These are phyloP conservation scores for Chloromonas sp. DNA, from an alignment of 163 green algal species.

Conservation along the genomic window DNA sequence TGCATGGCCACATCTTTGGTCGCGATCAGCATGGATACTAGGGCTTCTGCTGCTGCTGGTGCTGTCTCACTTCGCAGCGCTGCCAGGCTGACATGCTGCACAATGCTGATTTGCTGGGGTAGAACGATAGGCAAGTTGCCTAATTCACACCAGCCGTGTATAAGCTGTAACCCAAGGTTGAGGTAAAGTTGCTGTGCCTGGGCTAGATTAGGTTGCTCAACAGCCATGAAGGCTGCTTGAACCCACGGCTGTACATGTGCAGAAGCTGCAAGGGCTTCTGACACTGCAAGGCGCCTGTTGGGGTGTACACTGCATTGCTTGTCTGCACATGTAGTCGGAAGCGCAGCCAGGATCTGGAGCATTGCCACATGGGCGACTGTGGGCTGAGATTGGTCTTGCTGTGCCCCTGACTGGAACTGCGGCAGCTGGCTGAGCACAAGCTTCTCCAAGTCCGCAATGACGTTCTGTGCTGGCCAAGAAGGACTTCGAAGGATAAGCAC, in stretches of 20 bases:
- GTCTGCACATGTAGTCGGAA: conserved; percentile 21
- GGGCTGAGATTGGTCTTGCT: background rate
- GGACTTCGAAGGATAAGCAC: conserved; percentile 26
- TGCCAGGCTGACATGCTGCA: conserved; percentile 10
- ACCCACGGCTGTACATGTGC: background rate
- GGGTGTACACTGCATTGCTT: conserved; percentile 16
- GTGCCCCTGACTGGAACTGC: conserved; percentile 12
- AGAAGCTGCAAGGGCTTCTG: background rate
- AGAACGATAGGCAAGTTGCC: conserved; percentile 1
- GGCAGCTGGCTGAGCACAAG: conserved; percentile 19
- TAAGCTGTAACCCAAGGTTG: background rate
- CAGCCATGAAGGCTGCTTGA: background rate
- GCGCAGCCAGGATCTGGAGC: conserved; percentile 17
- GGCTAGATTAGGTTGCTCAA: background rate
- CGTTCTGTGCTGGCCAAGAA: conserved; percentile 6
- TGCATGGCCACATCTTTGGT: conserved; percentile 7
- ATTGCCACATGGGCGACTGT: conserved; percentile 1
- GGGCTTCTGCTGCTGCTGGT: conserved; percentile 9
- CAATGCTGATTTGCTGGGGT: background rate
- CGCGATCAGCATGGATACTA: conserved; percentile 14
- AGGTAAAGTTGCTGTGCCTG: conserved; percentile 2
- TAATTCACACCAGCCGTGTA: conserved; percentile 11
- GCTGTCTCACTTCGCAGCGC: background rate
- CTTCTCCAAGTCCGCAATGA: conserved; percentile 32
- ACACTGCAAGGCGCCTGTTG: conserved; percentile 20